Evolutionary conservation across 169 alveolate genomes (phyloP), one percentile per base, ranked within the genome.

Genomic region (Cryptosporidium meleagridis): DNA sequence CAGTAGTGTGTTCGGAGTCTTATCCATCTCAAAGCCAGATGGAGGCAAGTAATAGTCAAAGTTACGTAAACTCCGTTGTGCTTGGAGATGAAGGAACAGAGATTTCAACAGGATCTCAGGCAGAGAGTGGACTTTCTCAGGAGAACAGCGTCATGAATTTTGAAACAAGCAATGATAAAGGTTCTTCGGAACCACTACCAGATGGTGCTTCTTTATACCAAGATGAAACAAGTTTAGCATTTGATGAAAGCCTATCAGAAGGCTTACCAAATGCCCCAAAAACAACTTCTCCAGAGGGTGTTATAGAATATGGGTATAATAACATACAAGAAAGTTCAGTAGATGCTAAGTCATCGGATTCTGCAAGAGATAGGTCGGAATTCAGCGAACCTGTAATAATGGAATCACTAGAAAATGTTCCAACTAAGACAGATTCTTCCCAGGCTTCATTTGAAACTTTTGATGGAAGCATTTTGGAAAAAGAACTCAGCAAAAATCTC

Each of bases 141-240:
- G 67, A 37, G 14, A 65, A 65, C 12, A 35, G 72, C 12, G 72
- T 8, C 51, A 5, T 23, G 18, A 6, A n/a, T n/a, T 55, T 16
- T 55, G 67, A 55, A 16, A 23, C 68, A 51, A 31, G 41, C 65
- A 33, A 26, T 26, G 16, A 23, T 29, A 53, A 53, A 10, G 26
- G 53, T 18, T 73, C 89, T 21, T 41, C 69, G 23, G 75, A 62
- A 37, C 45, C 44, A 18, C 23, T 31, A n/a, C 75, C 89, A 23
- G 80, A 62, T 9, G 89, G 89, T 59, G 89, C 72, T 2, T 80
- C 89, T 29, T 67, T 80, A n/a, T 16, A 35, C 5, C 18, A 59
- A 8, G 89, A 62, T 21, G 89, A 80, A 0, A n/a, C 89, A 0
- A 75, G 65, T 55, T 33, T 62, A 31, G 62, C 51, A 41, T 29